A percentile compares a stretch with the other conserved stretches of the same genome.
These are phyloP conservation scores for Leishmania arabica DNA, from an alignment of 208 protist genomes.

Conservation along the genomic window DNA sequence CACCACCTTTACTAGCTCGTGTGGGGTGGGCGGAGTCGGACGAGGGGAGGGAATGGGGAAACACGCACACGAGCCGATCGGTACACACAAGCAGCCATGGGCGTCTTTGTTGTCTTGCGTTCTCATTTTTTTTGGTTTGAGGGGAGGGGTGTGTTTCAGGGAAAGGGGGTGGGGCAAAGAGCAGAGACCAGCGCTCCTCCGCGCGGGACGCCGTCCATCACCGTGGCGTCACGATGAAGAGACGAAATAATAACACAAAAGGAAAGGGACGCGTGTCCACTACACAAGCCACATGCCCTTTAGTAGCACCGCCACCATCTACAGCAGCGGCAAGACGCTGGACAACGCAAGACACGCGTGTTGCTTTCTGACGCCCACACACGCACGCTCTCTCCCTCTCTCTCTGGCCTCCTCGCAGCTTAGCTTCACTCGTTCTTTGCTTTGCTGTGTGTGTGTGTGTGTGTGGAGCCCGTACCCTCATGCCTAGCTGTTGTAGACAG, in stretches of 20 bases:
- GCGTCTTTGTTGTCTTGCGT: background rate
- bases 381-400: background rate
- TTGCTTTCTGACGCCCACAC: background rate
- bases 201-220: background rate
- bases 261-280: background rate
- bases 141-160: background rate
- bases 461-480: background rate
- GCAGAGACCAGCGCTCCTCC: background rate
- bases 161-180: background rate
- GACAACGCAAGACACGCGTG: background rate
- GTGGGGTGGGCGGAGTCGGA: too few species aligned
- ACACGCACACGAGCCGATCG: background rate
- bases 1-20: background rate
- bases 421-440: background rate
- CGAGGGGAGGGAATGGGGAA: too few species aligned
- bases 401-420: background rate
- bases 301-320: background rate
- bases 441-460: too few species aligned
- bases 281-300: background rate
- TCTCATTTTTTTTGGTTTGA: background rate
- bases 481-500: conserved; percentile 8
- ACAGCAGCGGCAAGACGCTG: background rate
- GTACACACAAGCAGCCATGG: background rate
- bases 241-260: background rate
- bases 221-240: background rate